Evolutionary conservation across 192 early-diverging fungal genomes (phyloP), one percentile per base, ranked within the genome.

Genomic region (Chytriomyces confervae): DNA sequence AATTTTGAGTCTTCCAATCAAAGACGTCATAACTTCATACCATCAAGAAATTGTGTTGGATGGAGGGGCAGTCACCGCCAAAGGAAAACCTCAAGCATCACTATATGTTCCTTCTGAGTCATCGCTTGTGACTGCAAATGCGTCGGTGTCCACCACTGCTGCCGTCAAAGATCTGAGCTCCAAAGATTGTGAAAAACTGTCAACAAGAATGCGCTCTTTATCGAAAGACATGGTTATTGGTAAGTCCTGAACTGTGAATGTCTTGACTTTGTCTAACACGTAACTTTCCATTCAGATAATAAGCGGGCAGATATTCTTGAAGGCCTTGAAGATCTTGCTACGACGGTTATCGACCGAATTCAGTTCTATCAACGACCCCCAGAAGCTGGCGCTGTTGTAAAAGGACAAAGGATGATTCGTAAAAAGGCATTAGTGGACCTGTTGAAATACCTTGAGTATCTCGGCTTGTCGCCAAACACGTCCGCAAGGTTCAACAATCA

Each of bases 391-490:
- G 83, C 82, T 44, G 77, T 64, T 13, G 77, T 81, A 49, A 94
- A 93, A 61, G 86, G 88, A 60, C 88, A 90, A 72, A 90, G 93
- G 70, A 72, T 88, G 44, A 79, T 94, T 23, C 89, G 92, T 36
- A 93, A 93, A 80, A 94, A 93, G 76, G 89, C 95, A 2, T 75
- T 93, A 3, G 92, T 92, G 36, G 94, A 96, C 72, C 79, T 94
- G 20, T 84, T 94, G 61, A 94, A 92, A 77, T 84, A 92, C 62
- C 71, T 96, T 27, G 85, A 89, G 43, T 78, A 87, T 24, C 74
- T 95, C 50, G 95, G 95, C 23, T 74, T 89, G 9, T 85, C 83
- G 8, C 63, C 83, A 5, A 72, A 84, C 43, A 75, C 76, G 61
- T 77, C 79, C 2, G 77, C 81, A 5, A 48, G 62, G 24, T 81